These are phyloP conservation scores for Boletus edulis DNA, from an alignment of 768 basidiomycete genomes.

Conservation along the genomic window DNA sequence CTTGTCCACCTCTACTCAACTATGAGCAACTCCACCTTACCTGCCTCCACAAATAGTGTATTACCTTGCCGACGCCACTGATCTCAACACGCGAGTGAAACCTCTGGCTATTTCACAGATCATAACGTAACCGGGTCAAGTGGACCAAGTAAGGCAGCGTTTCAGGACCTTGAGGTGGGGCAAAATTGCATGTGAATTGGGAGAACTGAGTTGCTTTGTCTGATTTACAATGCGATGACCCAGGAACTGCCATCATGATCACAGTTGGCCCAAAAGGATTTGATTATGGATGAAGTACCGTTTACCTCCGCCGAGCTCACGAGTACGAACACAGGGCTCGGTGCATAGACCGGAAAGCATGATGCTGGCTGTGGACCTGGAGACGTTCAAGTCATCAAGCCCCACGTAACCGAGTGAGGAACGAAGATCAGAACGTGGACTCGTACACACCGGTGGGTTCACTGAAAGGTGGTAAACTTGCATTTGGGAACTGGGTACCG, in stretches of 20 bases:
- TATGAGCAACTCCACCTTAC: neutral
- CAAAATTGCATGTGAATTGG: neutral
- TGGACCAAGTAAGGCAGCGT: neutral
- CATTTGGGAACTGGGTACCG: slow-evolving; percentile 1
- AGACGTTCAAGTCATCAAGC: neutral
- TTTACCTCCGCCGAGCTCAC: neutral
- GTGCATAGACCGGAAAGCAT: neutral
- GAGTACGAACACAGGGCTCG: neutral
- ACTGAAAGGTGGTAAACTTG: neutral
- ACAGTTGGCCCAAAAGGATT: neutral
- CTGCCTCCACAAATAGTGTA: neutral
- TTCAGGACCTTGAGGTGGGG: neutral
- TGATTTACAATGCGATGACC: neutral
- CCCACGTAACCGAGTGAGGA: neutral
- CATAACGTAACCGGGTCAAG: slow-evolving; percentile 11
- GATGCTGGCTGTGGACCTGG: slow-evolving; percentile 3
- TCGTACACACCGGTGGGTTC: neutral
- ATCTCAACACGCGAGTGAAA: neutral
- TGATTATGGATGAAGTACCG: neutral
- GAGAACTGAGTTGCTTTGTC: neutral
- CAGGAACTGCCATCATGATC: neutral
- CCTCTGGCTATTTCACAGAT: neutral
- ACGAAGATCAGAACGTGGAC: neutral
- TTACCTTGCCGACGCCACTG: slow-evolving; percentile 15
- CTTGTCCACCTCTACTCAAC: neutral